Percentiles rank a stretch among this genome's conserved stretches.
phyloP scores from a whole-genome alignment of 176 grass and related monocot species.

The Chrysopogon serrulatus region DNA sequence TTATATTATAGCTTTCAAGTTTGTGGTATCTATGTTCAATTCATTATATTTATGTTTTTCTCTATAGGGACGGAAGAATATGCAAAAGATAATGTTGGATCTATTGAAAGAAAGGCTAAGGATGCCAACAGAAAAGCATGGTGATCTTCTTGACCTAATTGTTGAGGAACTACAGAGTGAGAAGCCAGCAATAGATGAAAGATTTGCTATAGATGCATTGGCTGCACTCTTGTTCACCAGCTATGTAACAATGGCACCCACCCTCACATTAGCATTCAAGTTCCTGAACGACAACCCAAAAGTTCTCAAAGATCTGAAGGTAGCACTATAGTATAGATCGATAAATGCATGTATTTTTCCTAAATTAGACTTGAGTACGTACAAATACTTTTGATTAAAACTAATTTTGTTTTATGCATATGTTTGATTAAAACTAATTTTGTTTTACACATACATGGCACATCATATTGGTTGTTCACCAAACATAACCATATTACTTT shows the following conservation, averaged over 20 bases:
- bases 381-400: too few relatives aligned
- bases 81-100: conserved; percentile 1
- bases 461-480: too few relatives aligned
- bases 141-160: conserved; percentile 1
- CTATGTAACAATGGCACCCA: neutral
- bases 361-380: neutral
- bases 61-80: neutral
- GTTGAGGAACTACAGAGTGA: neutral
- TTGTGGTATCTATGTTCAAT: neutral
- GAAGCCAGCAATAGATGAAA: neutral
- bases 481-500: too few relatives aligned
- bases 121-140: neutral
- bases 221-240: neutral
- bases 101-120: neutral
- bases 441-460: neutral
- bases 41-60: neutral
- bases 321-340: neutral
- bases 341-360: neutral
- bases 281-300: neutral
- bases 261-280: neutral
- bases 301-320: neutral
- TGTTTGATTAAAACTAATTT: neutral
- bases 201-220: neutral
- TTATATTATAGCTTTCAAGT: too few relatives aligned
- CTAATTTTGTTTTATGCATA: too few relatives aligned